Percentiles rank a stretch among this genome's conserved stretches.
Conservation (phyloP, 2,329 filamentous ascomycete genomes). For the Phyllosticta capitalensis region DNA sequence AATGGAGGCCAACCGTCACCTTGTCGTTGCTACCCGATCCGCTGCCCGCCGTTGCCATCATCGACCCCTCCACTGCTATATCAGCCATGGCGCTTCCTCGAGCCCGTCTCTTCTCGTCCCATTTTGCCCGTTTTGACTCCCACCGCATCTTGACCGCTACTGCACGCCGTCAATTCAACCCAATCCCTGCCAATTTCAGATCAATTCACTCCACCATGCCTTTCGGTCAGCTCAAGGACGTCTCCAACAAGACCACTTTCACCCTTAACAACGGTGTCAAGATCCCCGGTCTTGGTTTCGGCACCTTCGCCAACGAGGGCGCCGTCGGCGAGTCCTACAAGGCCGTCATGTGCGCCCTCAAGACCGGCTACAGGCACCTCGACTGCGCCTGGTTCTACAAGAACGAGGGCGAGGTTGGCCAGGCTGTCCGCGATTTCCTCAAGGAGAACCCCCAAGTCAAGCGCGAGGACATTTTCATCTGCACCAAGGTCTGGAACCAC, state of each 20-base stretch:
- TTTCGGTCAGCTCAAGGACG: constrained; percentile 7
- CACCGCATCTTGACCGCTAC: constrained; percentile 5
- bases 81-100: constrained; percentile 9
- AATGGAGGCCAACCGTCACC: not conserved
- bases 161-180: constrained; percentile 3
- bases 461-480: constrained; percentile 56
- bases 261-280: constrained; percentile 49
- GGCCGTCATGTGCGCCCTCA: constrained; percentile 51
- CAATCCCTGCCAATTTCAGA: not conserved
- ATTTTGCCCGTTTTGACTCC: not conserved
- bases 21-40: not conserved
- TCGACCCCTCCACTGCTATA: not conserved
- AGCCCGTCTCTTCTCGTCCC: not conserved
- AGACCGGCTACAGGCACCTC: constrained; percentile 53
- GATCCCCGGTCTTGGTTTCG: constrained; percentile 63
- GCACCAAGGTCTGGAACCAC: constrained; percentile 60
- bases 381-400: constrained; percentile 63
- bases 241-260: constrained; percentile 34
- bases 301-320: constrained; percentile 62
- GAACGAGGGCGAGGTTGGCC: constrained; percentile 62
- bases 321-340: constrained; percentile 44
- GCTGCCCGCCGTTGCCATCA: not conserved
- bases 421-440: constrained; percentile 52
- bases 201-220: constrained; percentile 3
- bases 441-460: constrained; percentile 44